A percentile compares a stretch with the other conserved stretches of the same genome.
Evolutionary conservation across 768 basidiomycete species (phyloP).

Genomic region (Rhodotorula sphaerocarpa): DNA sequence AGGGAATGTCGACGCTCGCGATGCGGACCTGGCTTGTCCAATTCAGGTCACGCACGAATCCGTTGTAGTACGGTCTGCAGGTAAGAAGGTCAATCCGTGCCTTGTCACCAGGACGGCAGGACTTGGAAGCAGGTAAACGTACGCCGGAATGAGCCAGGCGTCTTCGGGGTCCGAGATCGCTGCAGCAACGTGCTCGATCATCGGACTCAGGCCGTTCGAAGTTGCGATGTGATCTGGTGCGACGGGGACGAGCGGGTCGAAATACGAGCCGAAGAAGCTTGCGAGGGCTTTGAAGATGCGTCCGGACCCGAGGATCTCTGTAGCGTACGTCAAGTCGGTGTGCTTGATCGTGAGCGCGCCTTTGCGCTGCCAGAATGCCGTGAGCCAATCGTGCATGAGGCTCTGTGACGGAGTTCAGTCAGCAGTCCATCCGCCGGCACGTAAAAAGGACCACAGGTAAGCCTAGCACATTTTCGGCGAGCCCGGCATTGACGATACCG

Average conservation of each 20-base stretch:
- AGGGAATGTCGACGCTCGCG: constrained; percentile 5
- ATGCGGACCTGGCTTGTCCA: constrained; percentile 11
- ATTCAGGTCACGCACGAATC: constrained; percentile 12
- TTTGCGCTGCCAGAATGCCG: constrained; percentile 2
- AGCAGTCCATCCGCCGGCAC: no score
- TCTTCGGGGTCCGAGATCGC: constrained; percentile 18
- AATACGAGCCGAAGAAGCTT: not conserved
- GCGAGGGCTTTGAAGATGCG: constrained; percentile 15
- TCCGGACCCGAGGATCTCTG: constrained; percentile 1
- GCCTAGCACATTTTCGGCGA: constrained; percentile 21
- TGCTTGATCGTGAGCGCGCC: constrained; percentile 1
- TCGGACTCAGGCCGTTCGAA: constrained; percentile 14
- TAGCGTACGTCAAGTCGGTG: constrained; percentile 26
- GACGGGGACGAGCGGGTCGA: constrained; percentile 15
- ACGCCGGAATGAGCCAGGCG: constrained; percentile 10
- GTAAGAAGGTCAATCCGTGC: no score
- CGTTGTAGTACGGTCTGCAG: constrained; percentile 16
- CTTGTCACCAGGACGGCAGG: not conserved
- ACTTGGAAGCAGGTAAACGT: no score
- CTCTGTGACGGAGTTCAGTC: constrained; percentile 1
- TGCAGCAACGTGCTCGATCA: constrained; percentile 16
- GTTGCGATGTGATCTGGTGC: constrained; percentile 8
- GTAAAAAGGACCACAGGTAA: not conserved
- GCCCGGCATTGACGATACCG: constrained; percentile 27
- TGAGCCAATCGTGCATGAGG: constrained; percentile 21